A percentile compares a stretch with the other conserved stretches of the same genome.
Evolutionary conservation across 176 grass and related monocot genomes (phyloP).

Genomic region (Coix lacrymajobi): DNA sequence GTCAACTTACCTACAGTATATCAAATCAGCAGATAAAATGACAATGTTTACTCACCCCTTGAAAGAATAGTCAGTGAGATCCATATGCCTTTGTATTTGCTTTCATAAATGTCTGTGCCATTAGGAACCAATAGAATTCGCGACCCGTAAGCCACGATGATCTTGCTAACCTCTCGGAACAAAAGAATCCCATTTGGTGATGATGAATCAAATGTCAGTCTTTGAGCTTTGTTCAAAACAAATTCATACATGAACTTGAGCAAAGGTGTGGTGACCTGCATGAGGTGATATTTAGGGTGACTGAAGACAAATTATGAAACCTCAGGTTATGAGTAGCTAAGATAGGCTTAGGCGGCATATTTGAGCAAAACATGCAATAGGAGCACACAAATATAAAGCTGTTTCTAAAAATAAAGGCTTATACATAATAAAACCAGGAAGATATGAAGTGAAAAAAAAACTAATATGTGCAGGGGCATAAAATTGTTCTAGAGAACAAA

Average conservation of each 20-base stretch:
- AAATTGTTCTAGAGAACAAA: conserved; percentile 13
- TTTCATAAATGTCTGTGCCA: conserved; percentile 70
- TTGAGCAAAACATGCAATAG: background rate
- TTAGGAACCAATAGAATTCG: conserved; percentile 89
- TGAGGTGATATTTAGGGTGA: conserved; percentile 17
- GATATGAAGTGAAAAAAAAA: background rate
- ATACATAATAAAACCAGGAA: background rate
- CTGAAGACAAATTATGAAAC: conserved; percentile 6
- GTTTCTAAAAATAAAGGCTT: background rate
- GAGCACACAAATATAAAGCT: background rate
- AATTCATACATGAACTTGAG: conserved; percentile 96
- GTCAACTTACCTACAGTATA: background rate
- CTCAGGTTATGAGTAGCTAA: background rate
- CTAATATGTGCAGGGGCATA: background rate
- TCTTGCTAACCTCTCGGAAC: conserved; percentile 96
- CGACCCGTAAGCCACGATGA: conserved; percentile 93
- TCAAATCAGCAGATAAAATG: conserved; percentile 9
- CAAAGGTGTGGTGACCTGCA: conserved; percentile 93
- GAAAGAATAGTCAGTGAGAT: conserved; percentile 83
- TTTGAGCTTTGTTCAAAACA: conserved; percentile 95
- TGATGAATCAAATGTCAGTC: conserved; percentile 95
- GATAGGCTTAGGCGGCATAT: background rate
- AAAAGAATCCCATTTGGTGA: conserved; percentile 99
- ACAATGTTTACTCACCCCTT: conserved; percentile 62
- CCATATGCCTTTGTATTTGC: conserved; percentile 99